Percentiles rank a stretch among this genome's conserved stretches.
Conservation (phyloP, 1,284 basidiomycete species). For the Ceratobasidium sp. region DNA sequence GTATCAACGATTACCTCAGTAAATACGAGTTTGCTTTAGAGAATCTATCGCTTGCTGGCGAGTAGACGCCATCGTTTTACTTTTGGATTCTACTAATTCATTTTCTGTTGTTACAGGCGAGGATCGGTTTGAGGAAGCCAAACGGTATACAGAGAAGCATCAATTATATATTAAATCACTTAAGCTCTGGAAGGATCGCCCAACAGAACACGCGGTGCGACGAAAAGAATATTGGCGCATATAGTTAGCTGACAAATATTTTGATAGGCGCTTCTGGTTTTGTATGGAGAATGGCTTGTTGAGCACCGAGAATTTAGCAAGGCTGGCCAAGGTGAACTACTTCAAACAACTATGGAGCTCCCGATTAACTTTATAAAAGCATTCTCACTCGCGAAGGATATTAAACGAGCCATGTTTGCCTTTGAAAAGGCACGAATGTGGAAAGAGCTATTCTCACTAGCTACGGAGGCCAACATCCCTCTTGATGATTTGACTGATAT, state of each 20-base stretch:
- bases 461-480: constrained; percentile 62
- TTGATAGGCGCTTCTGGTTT: constrained; percentile 70
- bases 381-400: constrained; percentile 75
- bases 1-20: constrained; percentile 92
- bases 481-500: constrained; percentile 71
- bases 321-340: constrained; percentile 72
- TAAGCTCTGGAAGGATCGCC: constrained; percentile 75
- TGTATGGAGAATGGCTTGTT: constrained; percentile 91
- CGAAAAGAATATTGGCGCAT: constrained; percentile 48
- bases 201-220: constrained; percentile 71
- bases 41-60: constrained; percentile 82
- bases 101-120: constrained; percentile 8
- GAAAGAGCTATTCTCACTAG: constrained; percentile 91
- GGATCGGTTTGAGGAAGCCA: constrained; percentile 82
- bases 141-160: constrained; percentile 84
- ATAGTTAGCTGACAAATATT: not conserved
- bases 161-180: constrained; percentile 82
- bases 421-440: constrained; percentile 89
- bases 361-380: constrained; percentile 61
- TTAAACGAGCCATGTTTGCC: constrained; percentile 82
- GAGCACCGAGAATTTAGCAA: constrained; percentile 86
- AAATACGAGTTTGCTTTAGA: constrained; percentile 79
- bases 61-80: constrained; percentile 46
- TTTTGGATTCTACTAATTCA: not conserved
- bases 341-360: constrained; percentile 60